Evolutionary conservation across 2,329 filamentous ascomycete genomes (phyloP), one percentile per base, ranked within the genome.

Genomic region (Trichoderma polysporum): DNA sequence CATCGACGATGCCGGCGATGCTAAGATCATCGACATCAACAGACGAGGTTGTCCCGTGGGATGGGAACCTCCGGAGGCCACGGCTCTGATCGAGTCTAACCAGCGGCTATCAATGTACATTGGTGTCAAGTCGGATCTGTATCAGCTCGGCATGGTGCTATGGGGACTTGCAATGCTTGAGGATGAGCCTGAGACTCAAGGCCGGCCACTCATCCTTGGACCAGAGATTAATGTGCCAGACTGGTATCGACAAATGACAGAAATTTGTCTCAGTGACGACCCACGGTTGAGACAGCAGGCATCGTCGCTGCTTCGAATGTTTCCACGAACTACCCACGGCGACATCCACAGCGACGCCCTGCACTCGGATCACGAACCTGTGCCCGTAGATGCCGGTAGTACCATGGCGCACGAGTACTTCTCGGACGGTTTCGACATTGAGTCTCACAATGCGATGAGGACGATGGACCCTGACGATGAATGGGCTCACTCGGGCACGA

Each of bases 21-120:
- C 94, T 9, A 94, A 96, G 74, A 98, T 99, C 71, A 99, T 99
- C 75, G 95, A 99, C 78, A 97, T 99, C 81, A 99, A 99, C 80
- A 87, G 95, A 65, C 86, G 95, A 73, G 95, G 95, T n/a, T 99
- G 95, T 74, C 95, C 95, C 0, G 92, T 98, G 4, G 94, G 94
- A 27, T 99, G 95, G 95, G 95, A 99, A 72, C 94, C 95, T 2
- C 95, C 95, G 4, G 95, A 99, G 79, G 91, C 96, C 66, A 90
- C 90, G 17, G 86, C 87, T 6, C 87, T 98, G 65, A 93, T 98
- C 68, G 90, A 94, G 70, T 94, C 90, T 77, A 92, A 91, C 67
- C 94, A 97, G 77, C 87, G 93, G 33, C 94, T 99, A 62, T 91
- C 92, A 53, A 97, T 98, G 90, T 97, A 97, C 75, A 98, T 99